phyloP scores from a whole-genome alignment of 371 early-diverging fungal genomes.

The Mucor mucedo region DNA sequence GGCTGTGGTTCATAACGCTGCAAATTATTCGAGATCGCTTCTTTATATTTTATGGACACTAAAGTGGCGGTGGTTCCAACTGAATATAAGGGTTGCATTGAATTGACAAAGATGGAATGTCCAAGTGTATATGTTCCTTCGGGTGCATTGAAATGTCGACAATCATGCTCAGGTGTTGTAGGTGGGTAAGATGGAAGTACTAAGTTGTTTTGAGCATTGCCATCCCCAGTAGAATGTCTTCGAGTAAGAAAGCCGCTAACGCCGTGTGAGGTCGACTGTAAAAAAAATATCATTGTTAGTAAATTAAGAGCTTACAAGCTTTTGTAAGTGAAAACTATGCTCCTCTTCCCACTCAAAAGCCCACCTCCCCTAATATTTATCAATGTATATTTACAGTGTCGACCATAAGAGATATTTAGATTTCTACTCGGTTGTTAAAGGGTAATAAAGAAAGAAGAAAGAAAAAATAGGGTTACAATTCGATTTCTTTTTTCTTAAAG shows the following conservation, averaged over 20 bases:
- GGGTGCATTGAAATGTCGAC: constrained; percentile 53
- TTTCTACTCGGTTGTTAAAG: neutral
- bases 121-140: constrained; percentile 59
- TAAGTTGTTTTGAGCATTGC: constrained; percentile 9
- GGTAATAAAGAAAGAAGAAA: neutral
- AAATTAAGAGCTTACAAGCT: too few species aligned
- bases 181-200: constrained; percentile 43
- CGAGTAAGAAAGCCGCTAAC: constrained; percentile 39
- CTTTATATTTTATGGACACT: constrained; percentile 68
- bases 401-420: constrained; percentile 17
- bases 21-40: constrained; percentile 38
- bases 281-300: neutral
- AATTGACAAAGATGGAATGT: constrained; percentile 58
- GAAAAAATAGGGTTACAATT: neutral
- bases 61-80: constrained; percentile 60
- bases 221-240: constrained; percentile 45
- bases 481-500: neutral
- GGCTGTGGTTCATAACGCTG: constrained; percentile 51
- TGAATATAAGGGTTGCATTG: constrained; percentile 52
- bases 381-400: constrained; percentile 23
- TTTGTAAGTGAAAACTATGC: too few species aligned
- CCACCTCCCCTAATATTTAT: neutral
- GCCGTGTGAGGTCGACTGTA: constrained; percentile 33
- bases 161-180: constrained; percentile 42
- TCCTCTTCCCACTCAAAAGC: neutral